phyloP scores from a whole-genome alignment of 2,329 filamentous ascomycete genomes.

The Dothideomycetes sp. region DNA sequence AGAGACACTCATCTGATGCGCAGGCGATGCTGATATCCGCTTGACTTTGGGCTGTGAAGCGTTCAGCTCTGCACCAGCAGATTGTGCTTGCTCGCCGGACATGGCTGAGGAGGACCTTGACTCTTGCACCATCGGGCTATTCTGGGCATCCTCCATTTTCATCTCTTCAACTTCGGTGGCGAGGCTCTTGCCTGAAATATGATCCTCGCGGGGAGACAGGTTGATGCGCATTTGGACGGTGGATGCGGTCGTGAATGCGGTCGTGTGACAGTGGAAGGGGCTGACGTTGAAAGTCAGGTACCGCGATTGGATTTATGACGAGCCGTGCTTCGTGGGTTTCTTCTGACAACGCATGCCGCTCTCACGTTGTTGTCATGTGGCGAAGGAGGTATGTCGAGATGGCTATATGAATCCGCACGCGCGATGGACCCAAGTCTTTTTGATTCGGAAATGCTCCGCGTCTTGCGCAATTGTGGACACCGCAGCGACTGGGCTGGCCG shows the following conservation, averaged over 20 bases:
- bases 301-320: neutral
- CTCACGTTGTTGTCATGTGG: neutral
- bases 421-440: too few species aligned
- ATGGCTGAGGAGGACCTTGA: neutral
- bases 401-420: neutral
- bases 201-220: constrained; percentile 1
- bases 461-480: too few species aligned
- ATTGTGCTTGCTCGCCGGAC: constrained; percentile 6
- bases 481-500: too few species aligned
- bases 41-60: constrained; percentile 17
- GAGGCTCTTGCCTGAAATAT: constrained; percentile 1
- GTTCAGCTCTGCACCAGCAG: constrained; percentile 11
- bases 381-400: neutral
- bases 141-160: constrained; percentile 7
- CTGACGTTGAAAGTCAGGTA: neutral
- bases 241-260: neutral
- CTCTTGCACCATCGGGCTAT: neutral
- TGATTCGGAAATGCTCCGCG: too few species aligned
- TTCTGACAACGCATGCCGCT: neutral
- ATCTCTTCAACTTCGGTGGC: constrained; percentile 7
- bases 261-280: neutral
- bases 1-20: constrained; percentile 14
- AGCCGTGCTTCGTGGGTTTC: neutral
- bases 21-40: neutral
- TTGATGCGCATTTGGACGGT: neutral